phyloP scores from a whole-genome alignment of 148 eudicot species.

The Beta vulgaris region DNA sequence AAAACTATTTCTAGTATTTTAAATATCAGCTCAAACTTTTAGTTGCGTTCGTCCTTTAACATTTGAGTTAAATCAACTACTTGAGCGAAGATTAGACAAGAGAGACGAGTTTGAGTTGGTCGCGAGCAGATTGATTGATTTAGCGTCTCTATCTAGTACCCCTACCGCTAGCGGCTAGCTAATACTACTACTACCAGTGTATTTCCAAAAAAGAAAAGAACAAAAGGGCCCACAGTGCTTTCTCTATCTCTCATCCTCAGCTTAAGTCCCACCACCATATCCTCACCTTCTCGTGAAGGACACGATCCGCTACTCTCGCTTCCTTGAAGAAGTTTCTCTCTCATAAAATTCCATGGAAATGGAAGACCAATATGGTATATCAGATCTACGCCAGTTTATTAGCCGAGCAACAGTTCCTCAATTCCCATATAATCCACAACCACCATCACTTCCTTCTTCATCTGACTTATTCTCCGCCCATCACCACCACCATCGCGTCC shows the following conservation, averaged over 20 bases:
- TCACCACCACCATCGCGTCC: constrained; percentile 15
- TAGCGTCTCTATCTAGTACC: too few species aligned
- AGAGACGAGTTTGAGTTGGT: too few species aligned
- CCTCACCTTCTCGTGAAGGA: constrained; percentile 11
- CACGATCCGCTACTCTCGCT: constrained; percentile 56
- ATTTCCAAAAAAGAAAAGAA: background rate
- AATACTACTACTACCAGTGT: too few species aligned
- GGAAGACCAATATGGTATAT: constrained; percentile 34
- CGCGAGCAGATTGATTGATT: too few species aligned
- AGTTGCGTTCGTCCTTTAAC: too few species aligned
- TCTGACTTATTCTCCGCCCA: constrained; percentile 37
- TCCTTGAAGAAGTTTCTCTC: constrained; percentile 18
- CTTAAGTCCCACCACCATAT: constrained; percentile 32
- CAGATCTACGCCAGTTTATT: constrained; percentile 43
- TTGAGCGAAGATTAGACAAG: too few species aligned
- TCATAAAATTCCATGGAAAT: constrained; percentile 26
- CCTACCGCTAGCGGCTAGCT: too few species aligned
- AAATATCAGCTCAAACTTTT: too few species aligned
- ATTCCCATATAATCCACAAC: constrained; percentile 23
- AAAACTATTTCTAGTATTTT: too few species aligned
- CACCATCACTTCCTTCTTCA: constrained; percentile 10
- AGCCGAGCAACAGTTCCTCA: constrained; percentile 10
- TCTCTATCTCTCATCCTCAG: background rate
- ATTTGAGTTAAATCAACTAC: too few species aligned
- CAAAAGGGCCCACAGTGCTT: constrained; percentile 3